Evolutionary conservation across 2,329 filamentous ascomycete genomes (phyloP), one percentile per base, ranked within the genome.

Genomic region (Colletotrichum orchidophilum): DNA sequence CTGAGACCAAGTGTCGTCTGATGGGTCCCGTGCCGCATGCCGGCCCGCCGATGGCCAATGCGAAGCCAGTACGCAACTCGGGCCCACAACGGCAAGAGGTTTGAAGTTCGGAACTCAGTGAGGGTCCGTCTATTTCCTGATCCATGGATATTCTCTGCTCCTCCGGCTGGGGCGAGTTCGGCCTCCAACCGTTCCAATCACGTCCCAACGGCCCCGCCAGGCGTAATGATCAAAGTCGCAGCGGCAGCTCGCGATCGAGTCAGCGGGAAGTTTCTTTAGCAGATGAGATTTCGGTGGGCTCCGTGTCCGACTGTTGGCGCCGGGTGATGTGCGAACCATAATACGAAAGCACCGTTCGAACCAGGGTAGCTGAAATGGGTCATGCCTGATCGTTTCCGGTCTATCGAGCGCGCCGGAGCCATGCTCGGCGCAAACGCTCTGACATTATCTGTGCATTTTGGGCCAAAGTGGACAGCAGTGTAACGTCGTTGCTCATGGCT

Each of bases 391-490:
- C 39, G 49, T 31, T 52, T 63, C 15, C 35, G 49, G 24, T 66
- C 42, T 35, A 54, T 58, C 58, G n/a, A 58, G 33, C 39, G 26
- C 50, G 53, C 33, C 57, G 53, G 67, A 62, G 60, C 58, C 35
- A 29, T 52, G 27, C 63, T 68, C 64, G 63, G 63, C 52, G 68
- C 68, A 33, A 63, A 58, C 64, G 64, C 64, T 71, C 54, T 63
- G 64, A 67, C 64, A 52, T 33, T n/a, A n/a, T 53, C 58, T 59
- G 42, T n/a, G n/a, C n/a, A n/a, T n/a, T n/a, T n/a, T n/a, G n/a
- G n/a, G 52, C 39, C 58, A 57, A 29, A 42, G 64, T 71, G 68
- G 68, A 49, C 42, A 49, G 61, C 27, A 18, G 58, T 68, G 68
- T 53, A 46, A 71, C 68, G 57, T 49, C 57, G 61, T 65, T 53